Base-by-base conservation (phyloP, 768 basidiomycete genomes). In the Goffeauzyma gilvescens region DNA sequence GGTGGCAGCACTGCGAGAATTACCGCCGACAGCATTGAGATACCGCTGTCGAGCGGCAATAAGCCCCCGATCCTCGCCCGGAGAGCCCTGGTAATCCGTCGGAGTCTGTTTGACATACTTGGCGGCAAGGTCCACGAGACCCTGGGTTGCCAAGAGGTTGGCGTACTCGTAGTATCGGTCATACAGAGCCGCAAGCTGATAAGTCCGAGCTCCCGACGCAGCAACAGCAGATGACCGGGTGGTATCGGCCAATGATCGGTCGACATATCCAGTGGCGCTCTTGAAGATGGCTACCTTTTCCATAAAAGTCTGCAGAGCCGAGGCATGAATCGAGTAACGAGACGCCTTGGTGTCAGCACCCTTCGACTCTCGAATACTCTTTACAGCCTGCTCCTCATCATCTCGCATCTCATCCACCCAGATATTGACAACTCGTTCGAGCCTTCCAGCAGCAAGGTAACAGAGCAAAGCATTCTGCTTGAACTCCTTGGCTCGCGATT, bases 281-380 rank as follows among this genome's bases (percentile, higher is more conserved):
- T 84, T 76, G 74, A 98, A 96, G 31, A 93, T 76, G 1, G 87
- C 78, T 18, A 95, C 87, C 65, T 96, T 96, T 66, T 96, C 93
- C 53, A 96, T 73, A 65, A 96, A 89, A 0, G 79, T 78, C 59
- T 95, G 90, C 31, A 98, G 66, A 2, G 87, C 85, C 21, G 76
- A 72, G 0, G 80, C 83, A 41, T 55, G 62, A 26, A 57, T 55
- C 8, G 61, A 51, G 42, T 63, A 63, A 28, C 42, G 36, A 8
- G 47, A 49, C 6, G 41, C 42, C 25, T 32, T 36, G 15, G 15
- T 38, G 8, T 23, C 22, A 4, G 24, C 14, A 4, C 42, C 42
- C 15, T 22, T 34, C 18, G 32, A 26, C 15, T 42, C 32, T 6
- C 18, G 17, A 37, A 46, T 41, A 7, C 55, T 51, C 14, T 36